A percentile compares a stretch with the other conserved stretches of the same genome.
Evolutionary conservation across 202 grass and related monocot genomes (phyloP).

Genomic region (Zizania palustris): DNA sequence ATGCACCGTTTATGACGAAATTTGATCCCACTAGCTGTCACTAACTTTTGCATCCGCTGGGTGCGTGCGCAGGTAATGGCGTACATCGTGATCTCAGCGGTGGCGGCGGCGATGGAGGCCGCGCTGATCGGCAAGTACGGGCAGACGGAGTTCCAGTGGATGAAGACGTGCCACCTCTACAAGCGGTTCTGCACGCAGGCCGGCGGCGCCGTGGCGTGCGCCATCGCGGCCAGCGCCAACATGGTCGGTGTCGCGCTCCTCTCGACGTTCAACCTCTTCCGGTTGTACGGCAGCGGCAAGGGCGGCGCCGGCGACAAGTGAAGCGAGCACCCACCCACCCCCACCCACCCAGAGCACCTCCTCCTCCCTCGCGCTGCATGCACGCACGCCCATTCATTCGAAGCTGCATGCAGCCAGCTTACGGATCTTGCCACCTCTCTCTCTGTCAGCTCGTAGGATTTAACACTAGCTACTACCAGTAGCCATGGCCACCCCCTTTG

Average conservation of each 20-base stretch:
- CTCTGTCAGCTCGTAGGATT: constrained; percentile 17
- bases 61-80: constrained; percentile 58
- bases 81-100: constrained; percentile 59
- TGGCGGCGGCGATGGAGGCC: constrained; percentile 65
- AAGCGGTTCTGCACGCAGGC: constrained; percentile 73
- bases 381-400: too few species aligned
- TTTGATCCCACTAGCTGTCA: not conserved
- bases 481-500: constrained; percentile 15
- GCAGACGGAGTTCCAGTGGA: constrained; percentile 82
- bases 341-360: not conserved
- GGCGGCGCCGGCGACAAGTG: constrained; percentile 53
- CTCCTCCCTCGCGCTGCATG: not conserved
- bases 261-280: constrained; percentile 91
- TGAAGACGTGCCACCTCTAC: constrained; percentile 87
- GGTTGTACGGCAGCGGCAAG: constrained; percentile 65
- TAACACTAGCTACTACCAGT: constrained; percentile 14
- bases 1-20: not conserved
- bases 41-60: not conserved
- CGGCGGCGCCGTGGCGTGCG: constrained; percentile 52
- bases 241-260: constrained; percentile 58
- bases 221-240: constrained; percentile 49
- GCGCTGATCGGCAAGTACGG: constrained; percentile 66
- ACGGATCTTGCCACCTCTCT: constrained; percentile 8
- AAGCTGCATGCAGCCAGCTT: too few species aligned
- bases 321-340: not conserved